A percentile compares a stretch with the other conserved stretches of the same genome.
These are phyloP conservation scores for Hemileccinum rubropunctum DNA, from an alignment of 768 basidiomycete genomes.

Conservation along the genomic window DNA sequence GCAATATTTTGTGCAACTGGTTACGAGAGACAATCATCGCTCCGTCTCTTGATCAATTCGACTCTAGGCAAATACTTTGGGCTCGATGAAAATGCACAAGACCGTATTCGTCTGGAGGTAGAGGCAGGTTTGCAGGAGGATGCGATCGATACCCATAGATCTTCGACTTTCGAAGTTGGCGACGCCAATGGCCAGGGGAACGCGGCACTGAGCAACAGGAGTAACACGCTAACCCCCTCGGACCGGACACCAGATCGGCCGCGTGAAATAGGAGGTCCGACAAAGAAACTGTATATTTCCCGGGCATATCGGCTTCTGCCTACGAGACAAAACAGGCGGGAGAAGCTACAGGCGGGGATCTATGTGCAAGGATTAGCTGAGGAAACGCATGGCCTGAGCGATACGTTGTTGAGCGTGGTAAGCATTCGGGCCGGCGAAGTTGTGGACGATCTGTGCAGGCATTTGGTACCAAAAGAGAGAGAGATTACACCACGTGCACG, in stretches of 20 bases:
- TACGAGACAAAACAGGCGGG: slow-evolving; percentile 1
- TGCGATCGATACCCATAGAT: not conserved
- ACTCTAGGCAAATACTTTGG: slow-evolving; percentile 38
- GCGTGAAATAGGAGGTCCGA: slow-evolving; percentile 7
- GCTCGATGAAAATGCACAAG: slow-evolving; percentile 15
- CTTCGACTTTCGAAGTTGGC: slow-evolving; percentile 5
- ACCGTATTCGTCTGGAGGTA: slow-evolving; percentile 8
- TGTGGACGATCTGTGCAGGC: slow-evolving; percentile 34
- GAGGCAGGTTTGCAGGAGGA: slow-evolving; percentile 3
- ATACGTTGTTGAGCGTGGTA: slow-evolving; percentile 47
- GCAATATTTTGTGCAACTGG: slow-evolving; percentile 52
- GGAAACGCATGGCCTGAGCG: slow-evolving; percentile 38
- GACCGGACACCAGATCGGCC: slow-evolving; percentile 22
- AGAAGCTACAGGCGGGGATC: slow-evolving; percentile 23
- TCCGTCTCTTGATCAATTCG: slow-evolving; percentile 40
- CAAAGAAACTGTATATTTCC: slow-evolving; percentile 31
- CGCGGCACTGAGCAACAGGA: not conserved
- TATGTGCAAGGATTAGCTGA: slow-evolving; percentile 39
- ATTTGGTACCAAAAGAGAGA: not conserved
- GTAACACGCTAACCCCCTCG: slow-evolving; percentile 13
- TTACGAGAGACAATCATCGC: slow-evolving; percentile 49
- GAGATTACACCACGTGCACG: not conserved
- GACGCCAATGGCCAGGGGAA: not conserved
- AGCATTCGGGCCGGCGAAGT: slow-evolving; percentile 46
- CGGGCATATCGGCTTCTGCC: slow-evolving; percentile 44